Percentiles rank a stretch among this genome's conserved stretches.
Evolutionary conservation across 2,329 filamentous ascomycete genomes (phyloP).

Genomic region (Colletotrichum tamarilloi): DNA sequence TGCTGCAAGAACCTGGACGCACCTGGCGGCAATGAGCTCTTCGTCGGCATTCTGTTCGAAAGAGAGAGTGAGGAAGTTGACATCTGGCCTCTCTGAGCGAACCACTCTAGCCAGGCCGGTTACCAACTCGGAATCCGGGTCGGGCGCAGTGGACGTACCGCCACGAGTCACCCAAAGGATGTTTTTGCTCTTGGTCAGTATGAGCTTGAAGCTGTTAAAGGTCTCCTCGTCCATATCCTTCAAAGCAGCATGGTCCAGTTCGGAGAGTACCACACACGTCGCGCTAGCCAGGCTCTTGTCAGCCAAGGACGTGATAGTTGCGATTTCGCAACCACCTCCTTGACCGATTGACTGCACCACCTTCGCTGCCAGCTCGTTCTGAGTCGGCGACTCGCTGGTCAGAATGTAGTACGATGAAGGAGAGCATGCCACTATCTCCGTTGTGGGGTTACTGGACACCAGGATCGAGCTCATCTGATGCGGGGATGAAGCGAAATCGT

Average conservation of each 20-base stretch:
- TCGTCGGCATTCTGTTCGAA: slow-evolving; percentile 31
- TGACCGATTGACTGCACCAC: neutral
- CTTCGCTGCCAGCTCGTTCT: neutral
- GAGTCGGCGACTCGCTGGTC: neutral
- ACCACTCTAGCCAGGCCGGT: slow-evolving; percentile 40
- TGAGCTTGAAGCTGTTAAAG: slow-evolving; percentile 37
- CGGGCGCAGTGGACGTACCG: slow-evolving; percentile 4
- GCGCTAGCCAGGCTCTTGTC: slow-evolving; percentile 23
- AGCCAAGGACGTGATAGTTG: neutral
- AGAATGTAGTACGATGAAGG: neutral
- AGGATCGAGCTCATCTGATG: slow-evolving; percentile 35
- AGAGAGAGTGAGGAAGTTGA: slow-evolving; percentile 37
- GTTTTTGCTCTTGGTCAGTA: slow-evolving; percentile 37
- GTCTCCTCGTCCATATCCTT: slow-evolving; percentile 34
- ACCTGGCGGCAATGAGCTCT: slow-evolving; percentile 20
- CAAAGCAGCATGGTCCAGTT: slow-evolving; percentile 38
- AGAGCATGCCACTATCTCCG: neutral
- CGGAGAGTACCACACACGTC: slow-evolving; percentile 39
- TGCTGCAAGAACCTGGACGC: neutral
- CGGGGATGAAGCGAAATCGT: slow-evolving; percentile 37
- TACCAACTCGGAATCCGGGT: slow-evolving; percentile 38
- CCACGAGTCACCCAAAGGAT: slow-evolving; percentile 30
- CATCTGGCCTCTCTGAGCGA: slow-evolving; percentile 35
- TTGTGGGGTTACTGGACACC: slow-evolving; percentile 37
- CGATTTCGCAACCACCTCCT: neutral